Evolutionary conservation across 495 filamentous ascomycete genomes (phyloP), one percentile per base, ranked within the genome.

Genomic region (Penicillium coprophilum): DNA sequence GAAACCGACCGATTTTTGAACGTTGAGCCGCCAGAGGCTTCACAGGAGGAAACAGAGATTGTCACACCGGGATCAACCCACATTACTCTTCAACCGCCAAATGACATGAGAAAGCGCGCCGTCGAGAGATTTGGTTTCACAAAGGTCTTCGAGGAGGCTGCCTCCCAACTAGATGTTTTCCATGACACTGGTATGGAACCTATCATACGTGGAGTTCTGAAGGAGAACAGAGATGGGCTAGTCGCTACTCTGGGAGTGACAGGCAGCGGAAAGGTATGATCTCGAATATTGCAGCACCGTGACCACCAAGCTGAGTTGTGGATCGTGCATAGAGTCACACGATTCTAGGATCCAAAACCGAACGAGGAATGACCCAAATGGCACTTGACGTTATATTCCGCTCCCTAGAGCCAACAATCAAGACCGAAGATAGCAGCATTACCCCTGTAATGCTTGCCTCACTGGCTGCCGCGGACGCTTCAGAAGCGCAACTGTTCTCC

Each of bases 81-180:
- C 66, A 92, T 97, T 62, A 96, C 88, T 0, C 77, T 96, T 10
- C 90, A 90, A 60, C 91, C 92, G 1, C 92, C 92, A 1, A 86
- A 82, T 44, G 89, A 91, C 46, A 80, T 71, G 60, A 78, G 94
- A 49, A 87, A 92, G 56, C 86, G 91, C 17, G 91, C 91, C 5
- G 82, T 96, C 31, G 94, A 98, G 75, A 91, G 86, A 64, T 98
- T 97, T 61, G 90, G 87, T 0, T 98, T 98, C 68, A 98, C 95
- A 6, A 85, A 82, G 59, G 90, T 98, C 15, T 97, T 96, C 62
- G 88, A 96, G 60, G 92, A 97, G 63, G 77, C 86, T 63, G 84
- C 89, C 1, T 82, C 80, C 13, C 94, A 98, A 62, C 75, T 95
- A 24, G 90, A 96, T 64, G 73, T 98, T 21, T 97, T 97, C 64